These are phyloP conservation scores for Aureobasidium leucospermi DNA, from an alignment of 2,329 filamentous ascomycete species.

Conservation along the genomic window DNA sequence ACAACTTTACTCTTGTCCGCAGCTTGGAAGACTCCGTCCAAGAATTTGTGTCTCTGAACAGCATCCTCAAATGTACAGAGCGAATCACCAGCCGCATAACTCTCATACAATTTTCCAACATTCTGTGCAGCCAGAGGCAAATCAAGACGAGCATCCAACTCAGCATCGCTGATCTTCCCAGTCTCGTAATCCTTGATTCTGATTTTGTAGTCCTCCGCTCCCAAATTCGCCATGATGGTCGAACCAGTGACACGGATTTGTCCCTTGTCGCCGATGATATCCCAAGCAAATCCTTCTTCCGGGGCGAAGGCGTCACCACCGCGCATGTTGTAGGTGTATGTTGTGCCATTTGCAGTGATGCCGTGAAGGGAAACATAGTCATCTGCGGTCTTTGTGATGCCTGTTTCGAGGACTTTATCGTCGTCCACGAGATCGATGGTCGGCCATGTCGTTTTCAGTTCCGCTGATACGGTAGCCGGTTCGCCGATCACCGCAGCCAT, in stretches of 20 bases:
- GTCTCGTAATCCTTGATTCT: conserved; percentile 20
- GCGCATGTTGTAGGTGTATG: conserved; percentile 38
- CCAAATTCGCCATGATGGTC: conserved; percentile 21
- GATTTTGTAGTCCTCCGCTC: background rate
- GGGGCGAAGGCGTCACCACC: conserved; percentile 45
- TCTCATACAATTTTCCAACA: conserved; percentile 20
- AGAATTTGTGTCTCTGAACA: conserved; percentile 39
- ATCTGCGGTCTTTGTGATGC: conserved; percentile 35
- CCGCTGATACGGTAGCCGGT: too few species aligned
- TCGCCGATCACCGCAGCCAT: conserved; percentile 25
- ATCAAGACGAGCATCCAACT: conserved; percentile 17
- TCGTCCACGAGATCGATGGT: conserved; percentile 31
- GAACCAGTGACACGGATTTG: conserved; percentile 23
- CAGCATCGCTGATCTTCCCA: conserved; percentile 27
- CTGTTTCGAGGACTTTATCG: conserved; percentile 27
- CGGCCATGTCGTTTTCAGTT: conserved; percentile 22
- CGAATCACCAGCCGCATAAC: conserved; percentile 25
- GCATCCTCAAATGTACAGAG: conserved; percentile 33
- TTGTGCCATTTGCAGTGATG: conserved; percentile 32
- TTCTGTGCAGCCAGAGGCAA: conserved; percentile 26
- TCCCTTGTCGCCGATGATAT: conserved; percentile 41
- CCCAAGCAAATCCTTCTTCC: conserved; percentile 42
- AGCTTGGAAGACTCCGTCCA: conserved; percentile 26
- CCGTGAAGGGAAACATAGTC: conserved; percentile 39
- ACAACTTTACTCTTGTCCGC: too few species aligned